Evolutionary conservation across 352 stramenopile genomes (phyloP).

Genomic region (Pythium utonaiense): DNA sequence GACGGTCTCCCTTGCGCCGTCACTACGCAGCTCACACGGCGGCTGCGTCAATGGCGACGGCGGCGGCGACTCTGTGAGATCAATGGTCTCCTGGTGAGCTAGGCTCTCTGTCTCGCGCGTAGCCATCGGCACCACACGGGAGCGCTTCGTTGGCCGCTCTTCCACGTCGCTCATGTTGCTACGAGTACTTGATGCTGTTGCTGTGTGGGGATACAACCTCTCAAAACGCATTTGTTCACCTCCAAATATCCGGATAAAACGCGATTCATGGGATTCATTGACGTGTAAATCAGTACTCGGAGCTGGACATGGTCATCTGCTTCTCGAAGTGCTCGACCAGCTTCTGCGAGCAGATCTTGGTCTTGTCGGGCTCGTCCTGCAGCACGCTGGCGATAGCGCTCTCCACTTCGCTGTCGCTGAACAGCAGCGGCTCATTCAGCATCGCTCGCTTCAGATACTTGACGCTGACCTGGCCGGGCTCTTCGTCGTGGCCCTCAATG

Average conservation of each 20-base stretch:
- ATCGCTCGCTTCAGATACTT: constrained; percentile 69
- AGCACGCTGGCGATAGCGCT: constrained; percentile 47
- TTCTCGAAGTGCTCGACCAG: constrained; percentile 58
- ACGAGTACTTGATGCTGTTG: no score
- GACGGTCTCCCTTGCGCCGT: background rate
- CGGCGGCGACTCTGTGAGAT: constrained; percentile 9
- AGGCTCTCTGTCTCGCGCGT: background rate
- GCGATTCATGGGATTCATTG: background rate
- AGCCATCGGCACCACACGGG: background rate
- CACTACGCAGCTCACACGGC: background rate
- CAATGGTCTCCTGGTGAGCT: constrained; percentile 6
- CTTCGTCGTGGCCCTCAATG: constrained; percentile 58
- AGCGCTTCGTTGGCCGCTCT: background rate
- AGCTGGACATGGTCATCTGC: background rate
- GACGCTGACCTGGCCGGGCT: constrained; percentile 43
- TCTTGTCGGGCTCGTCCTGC: constrained; percentile 32
- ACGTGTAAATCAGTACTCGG: background rate
- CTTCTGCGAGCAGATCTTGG: constrained; percentile 50
- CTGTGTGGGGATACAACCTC: background rate
- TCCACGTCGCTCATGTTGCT: background rate
- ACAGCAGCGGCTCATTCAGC: constrained; percentile 72
- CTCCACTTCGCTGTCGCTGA: constrained; percentile 68
- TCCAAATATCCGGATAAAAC: background rate
- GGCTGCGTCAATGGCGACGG: background rate
- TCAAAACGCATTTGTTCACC: background rate